Evolutionary conservation across 2,329 filamentous ascomycete species (phyloP), one percentile per base, ranked within the genome.

Genomic region (Magnaporthiopsis rhizophila): DNA sequence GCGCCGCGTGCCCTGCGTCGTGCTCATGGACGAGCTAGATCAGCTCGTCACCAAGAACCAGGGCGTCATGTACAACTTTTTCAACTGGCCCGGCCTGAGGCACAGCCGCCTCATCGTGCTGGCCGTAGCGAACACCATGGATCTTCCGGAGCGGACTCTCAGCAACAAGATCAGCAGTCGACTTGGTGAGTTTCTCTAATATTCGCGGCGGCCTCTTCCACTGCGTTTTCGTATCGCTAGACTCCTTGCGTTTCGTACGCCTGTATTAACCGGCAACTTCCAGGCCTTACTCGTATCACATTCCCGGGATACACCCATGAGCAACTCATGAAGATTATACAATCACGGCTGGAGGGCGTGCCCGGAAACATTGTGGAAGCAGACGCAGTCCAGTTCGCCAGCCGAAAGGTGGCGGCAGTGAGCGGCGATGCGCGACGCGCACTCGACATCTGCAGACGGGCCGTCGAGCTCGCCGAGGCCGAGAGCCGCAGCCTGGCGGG

Each of bases 61-160:
- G 75, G 94, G 91, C n/a, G 95, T 99, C 77, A 99, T 99, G 95
- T 99, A 99, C 79, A 99, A 99, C 76, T 99, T 99, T 76, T 99
- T 99, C 84, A 99, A 99, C 73, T 99, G 95, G 95, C 95, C 95
- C 4, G 90, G 91, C 13, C 81, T 98, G 64, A 86, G 91, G 62
- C 93, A 99, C 76, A 97, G 92, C 64, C 87, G 93, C 61, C 82
- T 99, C 59, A 97, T 99, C 74, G 96, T 99, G 8, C 86, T 99
- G 8, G 96, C 96, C 13, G 95, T 99, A 24, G 96, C 95, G 63
- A 99, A 99, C 76, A 99, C 95, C 30, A 99, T 99, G 95, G 95
- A 99, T 77, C 79, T 99, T 65, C 95, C 95, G 0, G 95, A 99
- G 76, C 84, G 95, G 73, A 99, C 95, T 0, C 81, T 99, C 53